Percentiles rank a stretch among this genome's conserved stretches.
Conservation (phyloP, 345 rosid species). For the Triadica sebifera region DNA sequence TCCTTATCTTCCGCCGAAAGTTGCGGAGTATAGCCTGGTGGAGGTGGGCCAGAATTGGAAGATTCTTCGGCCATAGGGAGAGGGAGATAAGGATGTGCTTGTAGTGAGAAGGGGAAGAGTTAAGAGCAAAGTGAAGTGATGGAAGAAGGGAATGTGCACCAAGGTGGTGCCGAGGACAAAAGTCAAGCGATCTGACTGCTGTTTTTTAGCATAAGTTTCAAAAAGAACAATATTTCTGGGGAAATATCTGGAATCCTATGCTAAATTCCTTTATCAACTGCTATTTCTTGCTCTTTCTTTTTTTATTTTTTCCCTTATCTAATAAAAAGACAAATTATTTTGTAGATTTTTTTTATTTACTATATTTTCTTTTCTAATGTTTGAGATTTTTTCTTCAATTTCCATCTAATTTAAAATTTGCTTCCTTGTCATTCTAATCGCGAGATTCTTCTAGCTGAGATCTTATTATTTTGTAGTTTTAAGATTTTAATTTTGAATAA, state of each 20-base stretch:
- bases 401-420: too few species aligned
- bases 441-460: too few species aligned
- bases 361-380: too few species aligned
- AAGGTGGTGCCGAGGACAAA: neutral
- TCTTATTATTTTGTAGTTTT: too few species aligned
- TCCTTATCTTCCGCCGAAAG: neutral
- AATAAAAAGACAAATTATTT: too few species aligned
- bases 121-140: too few species aligned
- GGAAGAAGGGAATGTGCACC: neutral
- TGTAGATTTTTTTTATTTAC: too few species aligned
- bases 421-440: too few species aligned
- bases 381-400: too few species aligned
- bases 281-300: too few species aligned
- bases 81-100: neutral
- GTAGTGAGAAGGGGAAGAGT: neutral
- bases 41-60: conserved; percentile 9
- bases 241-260: conserved; percentile 25
- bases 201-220: neutral
- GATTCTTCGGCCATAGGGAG: conserved; percentile 27
- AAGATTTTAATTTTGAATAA: too few species aligned
- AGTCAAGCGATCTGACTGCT: conserved; percentile 8
- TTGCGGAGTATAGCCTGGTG: neutral
- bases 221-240: neutral
- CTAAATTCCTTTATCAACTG: neutral
- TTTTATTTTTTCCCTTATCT: too few species aligned